These are phyloP conservation scores for Exophiala sp. DNA, from an alignment of 2,329 filamentous ascomycete species.

Conservation along the genomic window DNA sequence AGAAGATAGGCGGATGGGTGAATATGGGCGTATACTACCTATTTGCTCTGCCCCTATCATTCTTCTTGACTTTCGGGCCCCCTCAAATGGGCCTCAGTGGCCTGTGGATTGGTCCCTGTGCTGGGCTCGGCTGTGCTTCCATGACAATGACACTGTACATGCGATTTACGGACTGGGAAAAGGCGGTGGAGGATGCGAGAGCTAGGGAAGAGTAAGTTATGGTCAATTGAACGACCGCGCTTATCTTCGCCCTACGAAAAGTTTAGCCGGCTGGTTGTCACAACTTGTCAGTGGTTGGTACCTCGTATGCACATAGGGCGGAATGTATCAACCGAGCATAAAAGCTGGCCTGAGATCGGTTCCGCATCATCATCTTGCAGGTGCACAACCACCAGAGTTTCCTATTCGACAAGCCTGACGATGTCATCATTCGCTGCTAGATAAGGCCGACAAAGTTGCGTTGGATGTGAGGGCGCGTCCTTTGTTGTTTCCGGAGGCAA, in stretches of 20 bases:
- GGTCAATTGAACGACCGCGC: not conserved
- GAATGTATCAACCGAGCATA: no score
- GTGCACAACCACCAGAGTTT: no score
- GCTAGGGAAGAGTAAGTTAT: conserved; percentile 23
- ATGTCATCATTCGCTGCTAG: no score
- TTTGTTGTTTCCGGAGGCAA: no score
- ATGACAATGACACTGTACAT: conserved; percentile 69
- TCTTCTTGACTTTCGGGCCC: conserved; percentile 66
- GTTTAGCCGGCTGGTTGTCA: not conserved
- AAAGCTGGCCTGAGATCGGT: no score
- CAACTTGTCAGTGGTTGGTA: not conserved
- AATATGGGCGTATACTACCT: conserved; percentile 75
- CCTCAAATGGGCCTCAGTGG: conserved; percentile 65
- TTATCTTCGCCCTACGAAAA: not conserved
- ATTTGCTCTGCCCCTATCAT: conserved; percentile 71
- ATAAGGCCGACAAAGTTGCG: no score
- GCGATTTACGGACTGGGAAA: conserved; percentile 46
- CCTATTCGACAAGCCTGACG: no score
- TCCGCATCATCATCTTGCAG: no score
- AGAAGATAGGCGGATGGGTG: conserved; percentile 76
- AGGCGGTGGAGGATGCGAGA: conserved; percentile 51
- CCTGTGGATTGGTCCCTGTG: conserved; percentile 61
- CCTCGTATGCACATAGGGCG: no score
- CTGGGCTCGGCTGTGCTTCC: conserved; percentile 75
- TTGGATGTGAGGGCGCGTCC: no score